Evolutionary conservation across 805 yeast genomes (phyloP).

Genomic region (Sporopachydermia lactativora): DNA sequence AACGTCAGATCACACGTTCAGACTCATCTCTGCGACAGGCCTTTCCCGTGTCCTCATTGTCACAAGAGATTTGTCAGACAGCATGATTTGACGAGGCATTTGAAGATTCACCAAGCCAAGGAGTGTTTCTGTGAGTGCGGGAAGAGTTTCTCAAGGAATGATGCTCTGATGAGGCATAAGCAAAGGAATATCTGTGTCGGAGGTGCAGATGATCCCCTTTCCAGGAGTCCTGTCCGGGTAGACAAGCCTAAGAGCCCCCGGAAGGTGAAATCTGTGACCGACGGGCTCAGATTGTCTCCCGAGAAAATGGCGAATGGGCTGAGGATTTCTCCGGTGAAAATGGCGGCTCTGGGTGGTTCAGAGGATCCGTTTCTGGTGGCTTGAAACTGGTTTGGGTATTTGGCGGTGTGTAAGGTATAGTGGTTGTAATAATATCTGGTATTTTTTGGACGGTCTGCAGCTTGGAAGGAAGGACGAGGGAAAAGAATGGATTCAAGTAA

Average conservation of each 20-base stretch:
- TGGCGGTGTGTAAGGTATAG: too few relatives aligned
- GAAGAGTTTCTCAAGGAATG: slow-evolving; percentile 81
- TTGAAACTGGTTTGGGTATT: too few relatives aligned
- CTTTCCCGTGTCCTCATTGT: slow-evolving; percentile 68
- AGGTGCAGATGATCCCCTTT: slow-evolving; percentile 31
- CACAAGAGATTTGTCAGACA: slow-evolving; percentile 84
- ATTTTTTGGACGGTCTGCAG: too few relatives aligned
- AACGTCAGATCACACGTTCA: slow-evolving; percentile 93
- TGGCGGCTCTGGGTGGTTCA: too few relatives aligned
- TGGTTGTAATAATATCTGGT: too few relatives aligned
- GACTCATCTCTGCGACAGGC: slow-evolving; percentile 90
- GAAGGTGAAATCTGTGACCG: slow-evolving; percentile 1
- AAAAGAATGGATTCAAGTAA: too few relatives aligned
- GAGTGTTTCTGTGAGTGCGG: slow-evolving; percentile 79
- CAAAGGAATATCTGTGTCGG: slow-evolving; percentile 72
- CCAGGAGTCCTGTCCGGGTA: neutral
- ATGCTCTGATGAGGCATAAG: slow-evolving; percentile 75
- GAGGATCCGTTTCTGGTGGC: too few relatives aligned
- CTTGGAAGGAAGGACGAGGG: too few relatives aligned
- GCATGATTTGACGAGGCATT: slow-evolving; percentile 86
- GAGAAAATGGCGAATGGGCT: slow-evolving; percentile 4
- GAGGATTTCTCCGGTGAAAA: too few relatives aligned
- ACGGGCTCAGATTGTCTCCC: neutral
- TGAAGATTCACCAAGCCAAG: slow-evolving; percentile 67
- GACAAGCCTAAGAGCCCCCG: neutral